A percentile compares a stretch with the other conserved stretches of the same genome.
Conservation (phyloP, 768 basidiomycete species). For the Pleurotus sapidus region DNA sequence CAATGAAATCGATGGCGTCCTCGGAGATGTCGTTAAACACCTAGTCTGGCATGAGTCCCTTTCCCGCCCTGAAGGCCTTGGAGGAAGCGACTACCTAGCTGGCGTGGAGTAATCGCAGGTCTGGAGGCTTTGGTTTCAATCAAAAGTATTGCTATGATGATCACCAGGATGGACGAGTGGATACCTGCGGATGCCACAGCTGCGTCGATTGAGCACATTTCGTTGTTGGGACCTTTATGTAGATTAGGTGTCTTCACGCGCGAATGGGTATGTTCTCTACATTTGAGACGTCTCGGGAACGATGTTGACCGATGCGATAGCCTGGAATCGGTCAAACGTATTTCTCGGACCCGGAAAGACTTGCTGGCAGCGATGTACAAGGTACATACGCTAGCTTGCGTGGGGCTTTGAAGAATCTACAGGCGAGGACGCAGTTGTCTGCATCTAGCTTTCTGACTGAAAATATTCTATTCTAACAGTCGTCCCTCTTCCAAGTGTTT, state of each 20-base stretch:
- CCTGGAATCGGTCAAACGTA: constrained; percentile 74
- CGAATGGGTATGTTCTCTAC: constrained; percentile 64
- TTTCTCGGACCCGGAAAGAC: constrained; percentile 83
- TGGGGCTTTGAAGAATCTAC: constrained; percentile 81
- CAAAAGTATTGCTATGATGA: constrained; percentile 82
- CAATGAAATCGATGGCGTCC: constrained; percentile 71
- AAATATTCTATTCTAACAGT: constrained; percentile 19
- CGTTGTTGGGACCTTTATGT: constrained; percentile 81
- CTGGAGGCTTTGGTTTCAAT: constrained; percentile 76
- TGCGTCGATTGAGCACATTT: constrained; percentile 57
- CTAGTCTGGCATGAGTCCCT: constrained; percentile 66
- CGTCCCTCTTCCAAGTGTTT: constrained; percentile 82
- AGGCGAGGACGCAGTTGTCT: constrained; percentile 41
- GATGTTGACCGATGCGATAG: constrained; percentile 34
- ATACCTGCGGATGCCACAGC: constrained; percentile 59
- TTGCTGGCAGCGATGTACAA: constrained; percentile 70
- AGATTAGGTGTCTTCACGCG: constrained; percentile 83
- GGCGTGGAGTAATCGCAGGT: constrained; percentile 85
- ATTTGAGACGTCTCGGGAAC: constrained; percentile 6
- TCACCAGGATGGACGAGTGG: constrained; percentile 74
- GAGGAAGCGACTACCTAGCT: constrained; percentile 71
- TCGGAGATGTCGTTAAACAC: constrained; percentile 68
- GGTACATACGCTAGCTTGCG: constrained; percentile 83
- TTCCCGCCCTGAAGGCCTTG: constrained; percentile 64
- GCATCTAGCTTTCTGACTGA: not conserved